Evolutionary conservation across 2,329 filamentous ascomycete genomes (phyloP).

Genomic region (Setomelanomma holmii): DNA sequence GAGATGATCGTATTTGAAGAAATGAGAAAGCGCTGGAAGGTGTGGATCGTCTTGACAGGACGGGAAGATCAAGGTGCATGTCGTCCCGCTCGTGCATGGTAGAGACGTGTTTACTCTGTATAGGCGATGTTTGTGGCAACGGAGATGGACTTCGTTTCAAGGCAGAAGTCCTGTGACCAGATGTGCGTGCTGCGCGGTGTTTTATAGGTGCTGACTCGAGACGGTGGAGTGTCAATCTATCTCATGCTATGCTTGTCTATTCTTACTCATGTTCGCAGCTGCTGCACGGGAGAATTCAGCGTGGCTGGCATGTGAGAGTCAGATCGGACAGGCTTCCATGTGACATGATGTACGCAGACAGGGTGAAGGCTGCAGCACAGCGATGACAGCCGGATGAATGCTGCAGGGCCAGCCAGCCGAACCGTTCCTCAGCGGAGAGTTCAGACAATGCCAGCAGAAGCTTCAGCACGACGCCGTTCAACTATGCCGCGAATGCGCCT

Average conservation of each 20-base stretch:
- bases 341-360: not conserved
- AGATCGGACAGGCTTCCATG: not conserved
- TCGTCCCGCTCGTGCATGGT: no score
- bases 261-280: constrained; percentile 21
- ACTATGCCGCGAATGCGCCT: not conserved
- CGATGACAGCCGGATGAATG: not conserved
- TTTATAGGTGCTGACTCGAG: constrained; percentile 18
- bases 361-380: not conserved
- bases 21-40: not conserved
- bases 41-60: not conserved
- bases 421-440: no score
- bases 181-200: constrained; percentile 7
- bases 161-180: constrained; percentile 22
- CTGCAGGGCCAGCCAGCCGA: no score
- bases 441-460: no score
- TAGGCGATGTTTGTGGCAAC: constrained; percentile 11
- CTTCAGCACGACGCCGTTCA: no score
- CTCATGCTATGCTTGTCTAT: constrained; percentile 20
- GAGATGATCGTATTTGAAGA: not conserved
- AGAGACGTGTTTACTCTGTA: not conserved
- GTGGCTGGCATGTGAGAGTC: constrained; percentile 1
- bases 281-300: not conserved
- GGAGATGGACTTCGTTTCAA: constrained; percentile 30
- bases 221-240: constrained; percentile 16
- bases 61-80: no score